Evolutionary conservation across 2,329 filamentous ascomycete genomes (phyloP).

Genomic region (Immersiporthe knoxdaviesiana): DNA sequence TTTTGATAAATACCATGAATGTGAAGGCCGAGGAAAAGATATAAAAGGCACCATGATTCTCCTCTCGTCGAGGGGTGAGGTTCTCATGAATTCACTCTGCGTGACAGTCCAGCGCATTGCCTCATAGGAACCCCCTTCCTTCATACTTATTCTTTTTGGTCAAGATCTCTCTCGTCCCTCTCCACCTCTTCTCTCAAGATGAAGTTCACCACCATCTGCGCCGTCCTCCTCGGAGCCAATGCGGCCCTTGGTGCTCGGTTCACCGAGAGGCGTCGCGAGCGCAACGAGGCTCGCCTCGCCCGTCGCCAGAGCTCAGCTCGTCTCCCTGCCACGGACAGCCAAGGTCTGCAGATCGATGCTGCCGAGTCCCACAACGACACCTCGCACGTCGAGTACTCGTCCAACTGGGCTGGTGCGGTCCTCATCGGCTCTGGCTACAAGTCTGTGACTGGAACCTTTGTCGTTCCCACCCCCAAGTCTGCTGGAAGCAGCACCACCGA

Average conservation of each 20-base stretch:
- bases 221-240: conserved; percentile 19
- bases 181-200: conserved; percentile 20
- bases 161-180: not conserved
- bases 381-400: conserved; percentile 24
- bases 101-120: not conserved
- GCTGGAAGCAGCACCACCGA: conserved; percentile 40
- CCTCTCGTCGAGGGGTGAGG: not conserved
- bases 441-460: conserved; percentile 55
- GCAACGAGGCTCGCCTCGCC: conserved; percentile 21
- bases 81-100: not conserved
- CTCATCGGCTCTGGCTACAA: conserved; percentile 55
- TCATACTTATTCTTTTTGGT: not conserved
- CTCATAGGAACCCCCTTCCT: not conserved
- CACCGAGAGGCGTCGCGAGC: conserved; percentile 26
- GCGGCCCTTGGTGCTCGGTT: conserved; percentile 22
- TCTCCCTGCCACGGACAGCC: conserved; percentile 23
- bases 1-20: conserved; percentile 4
- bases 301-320: conserved; percentile 11
- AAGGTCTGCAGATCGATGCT: conserved; percentile 15
- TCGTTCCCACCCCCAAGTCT: conserved; percentile 52
- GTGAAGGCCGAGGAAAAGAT: not conserved
- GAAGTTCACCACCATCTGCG: conserved; percentile 20
- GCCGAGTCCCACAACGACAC: conserved; percentile 22
- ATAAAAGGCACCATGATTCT: not conserved
- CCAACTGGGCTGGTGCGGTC: conserved; percentile 63